Conservation (phyloP, 371 early-diverging fungal species). For the Mortierella sp. region DNA sequence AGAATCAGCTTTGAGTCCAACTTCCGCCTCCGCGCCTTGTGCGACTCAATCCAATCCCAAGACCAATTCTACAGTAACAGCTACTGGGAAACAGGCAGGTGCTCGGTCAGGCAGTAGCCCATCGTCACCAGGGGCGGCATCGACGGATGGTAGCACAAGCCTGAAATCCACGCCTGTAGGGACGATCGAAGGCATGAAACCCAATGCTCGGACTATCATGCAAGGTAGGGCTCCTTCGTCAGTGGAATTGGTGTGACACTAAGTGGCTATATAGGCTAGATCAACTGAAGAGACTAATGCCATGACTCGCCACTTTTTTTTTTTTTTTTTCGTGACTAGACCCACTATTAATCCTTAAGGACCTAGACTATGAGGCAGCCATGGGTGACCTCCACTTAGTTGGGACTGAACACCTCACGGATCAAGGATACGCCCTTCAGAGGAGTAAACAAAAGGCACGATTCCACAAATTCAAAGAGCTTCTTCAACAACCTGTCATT, state of each 20-base stretch:
- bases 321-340: conserved; percentile 13
- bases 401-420: conserved; percentile 45
- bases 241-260: neutral
- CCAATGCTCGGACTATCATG: conserved; percentile 35
- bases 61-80: neutral
- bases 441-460: conserved; percentile 43
- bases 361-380: conserved; percentile 42
- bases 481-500: conserved; percentile 77
- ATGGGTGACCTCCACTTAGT: conserved; percentile 51
- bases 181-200: conserved; percentile 44
- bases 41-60: neutral
- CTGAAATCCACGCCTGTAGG: neutral
- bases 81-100: no score
- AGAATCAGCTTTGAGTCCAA: neutral
- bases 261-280: no score
- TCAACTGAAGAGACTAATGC: neutral
- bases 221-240: conserved; percentile 19
- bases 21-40: neutral
- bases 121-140: neutral
- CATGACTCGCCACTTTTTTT: neutral
- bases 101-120: no score
- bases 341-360: conserved; percentile 40
- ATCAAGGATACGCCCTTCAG: conserved; percentile 37
- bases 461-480: conserved; percentile 73
- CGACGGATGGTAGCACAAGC: neutral